phyloP scores from a whole-genome alignment of 2,329 filamentous ascomycete genomes.

The Ophiostoma novo-ulmi region DNA sequence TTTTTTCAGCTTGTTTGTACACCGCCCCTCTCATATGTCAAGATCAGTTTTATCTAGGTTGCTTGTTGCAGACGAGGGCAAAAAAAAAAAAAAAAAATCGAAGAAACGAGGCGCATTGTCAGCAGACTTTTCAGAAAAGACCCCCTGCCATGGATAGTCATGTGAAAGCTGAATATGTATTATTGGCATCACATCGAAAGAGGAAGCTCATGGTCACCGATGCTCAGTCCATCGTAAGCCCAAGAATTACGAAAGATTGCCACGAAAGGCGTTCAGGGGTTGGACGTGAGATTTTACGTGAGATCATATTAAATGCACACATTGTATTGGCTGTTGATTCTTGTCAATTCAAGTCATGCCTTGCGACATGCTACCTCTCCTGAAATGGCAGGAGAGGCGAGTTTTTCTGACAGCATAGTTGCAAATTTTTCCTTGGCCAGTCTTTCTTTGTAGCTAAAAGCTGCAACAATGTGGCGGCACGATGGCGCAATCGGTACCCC shows the following conservation, averaged over 20 bases:
- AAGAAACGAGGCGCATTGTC: not conserved
- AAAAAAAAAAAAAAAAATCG: not conserved
- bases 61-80: too few species aligned
- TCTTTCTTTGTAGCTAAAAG: not conserved
- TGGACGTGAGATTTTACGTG: not conserved
- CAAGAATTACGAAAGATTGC: not conserved
- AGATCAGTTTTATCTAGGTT: too few species aligned
- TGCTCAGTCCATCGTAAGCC: not conserved
- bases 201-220: not conserved
- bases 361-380: not conserved
- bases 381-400: conserved; percentile 11
- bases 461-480: not conserved
- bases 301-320: not conserved
- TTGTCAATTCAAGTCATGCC: not conserved
- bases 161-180: not conserved
- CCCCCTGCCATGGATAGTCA: not conserved
- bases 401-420: conserved; percentile 16
- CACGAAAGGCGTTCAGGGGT: not conserved
- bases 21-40: too few species aligned
- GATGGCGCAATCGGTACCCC: conserved; percentile 8
- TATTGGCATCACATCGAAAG: not conserved
- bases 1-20: not conserved
- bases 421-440: conserved; percentile 14
- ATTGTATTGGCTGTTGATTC: not conserved
- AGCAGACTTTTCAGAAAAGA: not conserved